Conservation (phyloP, 2,329 filamentous ascomycete genomes). For the Diaporthe sp. region DNA sequence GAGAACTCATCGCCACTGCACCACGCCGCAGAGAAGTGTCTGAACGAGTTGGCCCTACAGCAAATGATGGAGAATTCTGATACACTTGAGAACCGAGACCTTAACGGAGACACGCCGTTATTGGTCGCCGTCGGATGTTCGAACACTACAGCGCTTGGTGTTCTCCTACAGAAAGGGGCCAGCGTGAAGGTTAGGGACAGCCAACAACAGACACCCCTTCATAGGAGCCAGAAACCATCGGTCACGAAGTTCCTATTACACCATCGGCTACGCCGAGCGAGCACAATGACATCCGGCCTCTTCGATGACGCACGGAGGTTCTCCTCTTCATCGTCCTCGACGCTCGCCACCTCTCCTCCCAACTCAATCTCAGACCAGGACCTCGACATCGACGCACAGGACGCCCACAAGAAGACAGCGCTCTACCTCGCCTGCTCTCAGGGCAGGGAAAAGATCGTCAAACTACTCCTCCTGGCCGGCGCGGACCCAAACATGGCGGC, state of each 20-base stretch:
- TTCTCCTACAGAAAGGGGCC: slow-evolving; percentile 21
- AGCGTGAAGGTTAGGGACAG: slow-evolving; percentile 20
- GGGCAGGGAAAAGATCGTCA: slow-evolving; percentile 15
- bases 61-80: slow-evolving; percentile 36
- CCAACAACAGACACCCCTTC: slow-evolving; percentile 18
- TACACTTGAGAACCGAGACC: slow-evolving; percentile 7
- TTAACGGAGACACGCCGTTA: slow-evolving; percentile 25
- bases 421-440: slow-evolving; percentile 30
- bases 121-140: slow-evolving; percentile 6
- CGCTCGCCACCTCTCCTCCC: not conserved
- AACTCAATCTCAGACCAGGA: not conserved
- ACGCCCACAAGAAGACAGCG: slow-evolving; percentile 19
- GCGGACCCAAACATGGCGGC: slow-evolving; percentile 24
- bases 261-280: slow-evolving; percentile 1
- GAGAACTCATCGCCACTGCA: slow-evolving; percentile 30
- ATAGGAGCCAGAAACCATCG: not conserved
- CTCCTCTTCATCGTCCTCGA: slow-evolving; percentile 18
- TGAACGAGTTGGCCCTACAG: not conserved
- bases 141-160: slow-evolving; percentile 8
- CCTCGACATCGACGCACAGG: slow-evolving; percentile 33
- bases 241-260: slow-evolving; percentile 9
- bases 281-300: not conserved
- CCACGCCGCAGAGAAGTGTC: slow-evolving; percentile 22
- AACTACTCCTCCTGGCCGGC: slow-evolving; percentile 25
- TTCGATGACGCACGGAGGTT: not conserved